phyloP scores from a whole-genome alignment of 2,329 filamentous ascomycete species.

The Moelleriella libera region DNA sequence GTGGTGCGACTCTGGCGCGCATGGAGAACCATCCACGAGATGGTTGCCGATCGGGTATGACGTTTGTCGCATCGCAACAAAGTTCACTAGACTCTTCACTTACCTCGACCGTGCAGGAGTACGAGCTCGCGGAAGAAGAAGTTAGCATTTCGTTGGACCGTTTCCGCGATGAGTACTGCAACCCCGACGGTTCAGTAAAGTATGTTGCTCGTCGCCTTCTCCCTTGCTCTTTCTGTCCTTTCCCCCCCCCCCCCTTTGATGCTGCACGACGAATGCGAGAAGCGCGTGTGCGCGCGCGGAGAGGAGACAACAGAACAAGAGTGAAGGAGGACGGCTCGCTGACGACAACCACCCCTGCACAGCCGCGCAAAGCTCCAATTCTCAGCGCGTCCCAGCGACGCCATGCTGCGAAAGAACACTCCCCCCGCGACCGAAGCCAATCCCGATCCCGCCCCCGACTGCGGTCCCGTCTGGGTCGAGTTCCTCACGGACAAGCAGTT shows the following conservation, averaged over 20 bases:
- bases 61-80: not conserved
- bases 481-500: conserved; percentile 71
- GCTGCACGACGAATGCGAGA: too few species aligned
- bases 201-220: conserved; percentile 28
- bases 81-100: not conserved
- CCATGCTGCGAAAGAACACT: conserved; percentile 77
- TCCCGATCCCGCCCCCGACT: conserved; percentile 56
- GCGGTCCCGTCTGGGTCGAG: conserved; percentile 85
- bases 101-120: conserved; percentile 47
- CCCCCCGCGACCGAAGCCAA: conserved; percentile 53
- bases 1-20: conserved; percentile 75
- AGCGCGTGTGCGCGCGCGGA: too few species aligned
- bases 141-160: conserved; percentile 73
- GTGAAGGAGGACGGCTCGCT: too few species aligned
- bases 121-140: conserved; percentile 82
- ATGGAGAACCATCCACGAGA: conserved; percentile 86
- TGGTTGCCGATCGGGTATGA: conserved; percentile 79
- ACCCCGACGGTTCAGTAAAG: conserved; percentile 62
- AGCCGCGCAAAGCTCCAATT: conserved; percentile 52
- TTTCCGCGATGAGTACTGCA: conserved; percentile 60
- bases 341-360: not conserved
- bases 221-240: not conserved
- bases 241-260: not conserved
- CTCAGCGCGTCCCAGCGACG: conserved; percentile 68
- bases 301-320: too few species aligned